Evolutionary conservation across 169 alveolate genomes (phyloP).

Genomic region (Plasmodium relictum): DNA sequence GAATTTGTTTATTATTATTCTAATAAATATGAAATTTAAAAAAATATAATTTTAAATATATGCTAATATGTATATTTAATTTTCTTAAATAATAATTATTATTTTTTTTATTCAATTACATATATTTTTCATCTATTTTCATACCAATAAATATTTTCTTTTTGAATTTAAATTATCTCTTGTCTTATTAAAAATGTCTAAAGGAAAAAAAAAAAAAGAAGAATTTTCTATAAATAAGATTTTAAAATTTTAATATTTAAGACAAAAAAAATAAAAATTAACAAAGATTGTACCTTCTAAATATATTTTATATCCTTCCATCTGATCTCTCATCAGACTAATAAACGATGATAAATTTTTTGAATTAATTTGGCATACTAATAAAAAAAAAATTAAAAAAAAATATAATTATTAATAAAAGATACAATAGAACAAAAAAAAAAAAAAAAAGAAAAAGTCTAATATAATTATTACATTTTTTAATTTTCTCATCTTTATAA

Average conservation of each 20-base stretch:
- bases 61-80: no score
- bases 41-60: neutral
- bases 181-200: slow-evolving; percentile 53
- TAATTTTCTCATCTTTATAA: slow-evolving; percentile 56
- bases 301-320: slow-evolving; percentile 60
- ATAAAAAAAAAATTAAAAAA: neutral
- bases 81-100: no score
- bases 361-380: slow-evolving; percentile 58
- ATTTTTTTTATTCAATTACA: no score
- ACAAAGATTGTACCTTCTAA: slow-evolving; percentile 33
- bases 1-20: slow-evolving; percentile 48
- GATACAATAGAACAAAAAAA: neutral
- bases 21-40: neutral
- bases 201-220: neutral
- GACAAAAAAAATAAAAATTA: neutral
- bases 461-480: slow-evolving; percentile 41
- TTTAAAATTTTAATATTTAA: neutral
- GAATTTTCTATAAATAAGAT: no score
- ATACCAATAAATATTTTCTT: slow-evolving; percentile 40
- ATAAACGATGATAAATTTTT: slow-evolving; percentile 39
- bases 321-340: slow-evolving; percentile 34
- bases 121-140: neutral
- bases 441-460: neutral
- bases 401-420: neutral
- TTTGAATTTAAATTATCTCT: slow-evolving; percentile 47